Base-by-base conservation (phyloP, 2,329 filamentous ascomycete species). In the Colletotrichum tofieldiae region DNA sequence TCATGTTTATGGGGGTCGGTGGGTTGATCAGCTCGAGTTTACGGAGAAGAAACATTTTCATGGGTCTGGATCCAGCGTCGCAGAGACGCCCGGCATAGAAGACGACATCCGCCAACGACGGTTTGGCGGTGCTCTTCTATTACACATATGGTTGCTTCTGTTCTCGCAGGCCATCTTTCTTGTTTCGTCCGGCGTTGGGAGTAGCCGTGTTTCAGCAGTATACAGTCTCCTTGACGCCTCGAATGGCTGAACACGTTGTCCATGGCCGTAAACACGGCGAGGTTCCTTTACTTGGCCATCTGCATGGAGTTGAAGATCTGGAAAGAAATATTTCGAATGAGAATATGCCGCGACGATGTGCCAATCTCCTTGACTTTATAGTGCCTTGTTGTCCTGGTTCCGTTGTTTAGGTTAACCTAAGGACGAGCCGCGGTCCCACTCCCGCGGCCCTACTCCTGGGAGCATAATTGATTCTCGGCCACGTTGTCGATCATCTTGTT, bases 151-250 rank as follows among this genome's bases (percentile, higher is more conserved):
- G 43, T 49, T 60, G 39, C 45, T 58, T 29, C 64, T 63, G 54
- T 65, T 64, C 29, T 29, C 32, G 23, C 18, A 52, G 54, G 47
- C 56, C 65, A 55, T 49, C 5, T 39, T 64, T 29, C 20, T 65
- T 65, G 52, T 69, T 69, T 59, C 39, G 65, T 60, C 54, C 45
- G 70, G 70, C 65, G 70, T 72, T 70, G 39, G 70, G 70, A 65
- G 70, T 69, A 70, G 65, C 62, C 60, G 39, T 55, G 39, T n/a
- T 64, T 54, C 37, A 70, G 35, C 62, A 32, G 55, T 49, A 72
- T 43, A 70, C 59, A 65, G 49, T 55, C 41, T 39, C 35, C 11
- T 69, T 26, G 32, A n/a, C 29, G 26, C 29, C 43, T 49, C 23
- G 29, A n/a, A 20, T 47, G 52, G 45, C 45, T 7, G 12, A 39